These are phyloP conservation scores for Eucalyptus polyanthemos DNA, from an alignment of 345 rosid genomes.

Conservation along the genomic window DNA sequence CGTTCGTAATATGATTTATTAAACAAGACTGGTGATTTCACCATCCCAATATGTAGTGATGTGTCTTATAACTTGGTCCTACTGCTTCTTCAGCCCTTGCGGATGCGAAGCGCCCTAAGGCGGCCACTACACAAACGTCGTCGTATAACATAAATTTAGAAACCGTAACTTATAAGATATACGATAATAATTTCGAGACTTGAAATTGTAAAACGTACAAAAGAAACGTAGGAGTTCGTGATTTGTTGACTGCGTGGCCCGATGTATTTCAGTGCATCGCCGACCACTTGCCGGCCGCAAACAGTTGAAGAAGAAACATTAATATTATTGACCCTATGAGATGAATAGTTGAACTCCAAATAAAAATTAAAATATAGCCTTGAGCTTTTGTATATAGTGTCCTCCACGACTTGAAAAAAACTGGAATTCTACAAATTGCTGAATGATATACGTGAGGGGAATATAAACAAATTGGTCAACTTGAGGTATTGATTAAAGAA, in stretches of 20 bases:
- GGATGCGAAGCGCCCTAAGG: background rate
- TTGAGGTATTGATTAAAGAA: background rate
- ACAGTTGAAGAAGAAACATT: background rate
- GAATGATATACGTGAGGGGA: background rate
- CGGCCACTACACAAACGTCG: background rate
- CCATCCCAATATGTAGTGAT: background rate
- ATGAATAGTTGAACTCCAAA: background rate
- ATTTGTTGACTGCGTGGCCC: background rate
- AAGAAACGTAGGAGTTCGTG: background rate
- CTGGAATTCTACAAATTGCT: background rate
- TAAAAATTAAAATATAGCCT: background rate
- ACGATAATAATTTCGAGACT: background rate
- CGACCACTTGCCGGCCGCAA: background rate
- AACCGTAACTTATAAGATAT: background rate
- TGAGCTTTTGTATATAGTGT: background rate
- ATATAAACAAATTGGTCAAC: background rate
- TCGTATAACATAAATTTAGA: background rate
- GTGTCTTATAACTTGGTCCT: background rate
- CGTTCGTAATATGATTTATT: background rate
- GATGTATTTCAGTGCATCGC: background rate
- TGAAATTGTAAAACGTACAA: background rate
- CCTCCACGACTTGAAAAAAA: background rate
- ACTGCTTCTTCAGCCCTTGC: background rate
- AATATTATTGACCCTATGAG: background rate
- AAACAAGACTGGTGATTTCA: background rate